Conservation (phyloP, 306 rosid genomes). For the Prunus padus region DNA sequence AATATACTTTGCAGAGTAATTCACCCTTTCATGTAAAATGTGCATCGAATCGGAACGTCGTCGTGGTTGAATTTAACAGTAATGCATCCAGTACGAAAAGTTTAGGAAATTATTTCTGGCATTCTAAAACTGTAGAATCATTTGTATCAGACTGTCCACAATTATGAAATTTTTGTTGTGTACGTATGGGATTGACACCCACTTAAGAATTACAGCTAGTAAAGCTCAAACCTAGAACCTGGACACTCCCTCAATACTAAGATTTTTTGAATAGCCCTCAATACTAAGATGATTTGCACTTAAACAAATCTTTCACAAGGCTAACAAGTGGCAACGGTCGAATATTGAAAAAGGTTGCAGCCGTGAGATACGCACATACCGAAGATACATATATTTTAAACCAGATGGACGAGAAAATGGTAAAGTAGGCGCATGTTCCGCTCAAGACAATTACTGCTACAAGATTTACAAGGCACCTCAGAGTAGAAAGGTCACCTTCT, state of each 20-base stretch:
- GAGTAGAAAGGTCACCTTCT: constrained; percentile 49
- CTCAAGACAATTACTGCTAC: constrained; percentile 39
- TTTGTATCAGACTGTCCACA: not conserved
- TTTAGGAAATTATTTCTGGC: not conserved
- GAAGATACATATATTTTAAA: constrained; percentile 52
- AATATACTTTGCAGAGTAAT: not conserved
- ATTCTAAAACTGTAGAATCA: not conserved
- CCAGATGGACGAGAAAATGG: constrained; percentile 51
- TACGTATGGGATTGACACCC: not conserved
- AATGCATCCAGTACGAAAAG: not conserved
- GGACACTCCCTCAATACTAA: not conserved
- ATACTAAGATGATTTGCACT: constrained; percentile 20
- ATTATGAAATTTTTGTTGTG: not conserved
- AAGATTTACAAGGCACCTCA: constrained; percentile 47
- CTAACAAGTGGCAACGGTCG: constrained; percentile 53
- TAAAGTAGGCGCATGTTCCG: constrained; percentile 39
- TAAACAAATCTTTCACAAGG: constrained; percentile 27
- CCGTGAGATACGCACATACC: constrained; percentile 55
- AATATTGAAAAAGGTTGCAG: constrained; percentile 57
- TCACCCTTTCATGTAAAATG: too few relatives aligned
- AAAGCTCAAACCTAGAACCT: constrained; percentile 12
- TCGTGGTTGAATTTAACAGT: too few relatives aligned
- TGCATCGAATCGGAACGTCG: not conserved
- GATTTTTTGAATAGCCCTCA: constrained; percentile 12
- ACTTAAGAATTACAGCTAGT: constrained; percentile 20